Base-by-base conservation (phyloP, 179 eudicot genomes). In the Pouteria campechiana region DNA sequence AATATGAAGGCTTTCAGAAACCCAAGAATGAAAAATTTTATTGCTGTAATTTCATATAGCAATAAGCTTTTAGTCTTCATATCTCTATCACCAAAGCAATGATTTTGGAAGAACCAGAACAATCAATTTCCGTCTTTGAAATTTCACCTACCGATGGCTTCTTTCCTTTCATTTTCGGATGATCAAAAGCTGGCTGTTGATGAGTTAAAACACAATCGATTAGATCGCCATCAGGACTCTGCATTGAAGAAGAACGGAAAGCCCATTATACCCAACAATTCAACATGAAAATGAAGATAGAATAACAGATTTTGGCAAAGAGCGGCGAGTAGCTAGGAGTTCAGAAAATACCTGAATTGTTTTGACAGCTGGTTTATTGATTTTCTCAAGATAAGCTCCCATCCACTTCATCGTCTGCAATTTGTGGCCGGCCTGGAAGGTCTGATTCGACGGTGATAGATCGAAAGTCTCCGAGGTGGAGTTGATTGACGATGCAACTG, bases 191-290 rank as follows among this genome's bases (percentile, higher is more conserved):
- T 53, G 80, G 81, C 65, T 87, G 96, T 21, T 72, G 67, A 61
- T 83, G 79, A 39, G 77, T 25, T 49, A 44, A 30, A 1, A 87
- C 68, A 50, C 96, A 87, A 53, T 87, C 94, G 63, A 87, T 79
- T 41, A 76, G 31, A 74, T 87, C 96, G 17, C 96, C 98, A 58
- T 90, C 94, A 28, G 80, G 66, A 50, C 98, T 90, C 98, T 90
- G 69, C 49, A 21, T 17, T 39, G 51, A 22, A 29, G 15, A 31
- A n/a, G 3, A 14, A 27, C 18, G 17, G 24, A 21, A 37, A 21
- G 44, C 30, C 4, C n/a, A 17, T 11, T 12, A 14, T 32, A 31
- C 9, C 17, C 24, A 29, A 7, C 22, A 31, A 2, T 19, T n/a
- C 3, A 27, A 44, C 6, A 2, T 3, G 19, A 11, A 0, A 40